Base-by-base conservation (phyloP, 169 alveolate species). In the Theileria orientalis region DNA sequence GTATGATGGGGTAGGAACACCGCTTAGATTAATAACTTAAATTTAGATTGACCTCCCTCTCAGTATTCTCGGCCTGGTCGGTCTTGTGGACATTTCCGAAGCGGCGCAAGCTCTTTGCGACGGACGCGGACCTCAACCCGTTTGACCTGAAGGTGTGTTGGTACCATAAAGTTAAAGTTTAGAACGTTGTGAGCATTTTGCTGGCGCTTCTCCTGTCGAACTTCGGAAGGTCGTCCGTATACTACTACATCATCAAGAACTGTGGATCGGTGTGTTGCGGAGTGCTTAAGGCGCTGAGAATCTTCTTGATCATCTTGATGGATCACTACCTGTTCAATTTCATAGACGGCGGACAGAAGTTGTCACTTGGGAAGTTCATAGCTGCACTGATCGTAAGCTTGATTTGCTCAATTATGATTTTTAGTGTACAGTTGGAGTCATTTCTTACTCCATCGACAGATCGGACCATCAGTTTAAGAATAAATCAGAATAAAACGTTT, bases 201-300 rank as follows among this genome's bases (percentile, higher is more conserved):
- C n/a, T 37, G 30, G 21, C 29, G 29, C 88, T 80, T 8, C 70
- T 80, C 67, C 35, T 80, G 25, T 72, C 88, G 23, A 80, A 80
- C 46, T 74, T 80, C 77, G 68, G 64, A 42, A 21, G 88, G 19
- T 80, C 88, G 44, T 80, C 88, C 3, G 88, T 80, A 11, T 80
- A 80, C 42, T 80, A 72, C 51, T 64, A 72, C 42, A 70, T 80
- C 85, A 46, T 80, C 42, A 80, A 80, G 62, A 66, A 72, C 27
- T 76, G 77, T 6, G 88, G 88, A 0, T 80, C 88, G 16, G 74
- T 80, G 6, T 57, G 83, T 49, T 72, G 84, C 40, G 88, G 88
- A 14, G 84, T 80, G 33, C 72, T 80, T 23, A 80, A 80, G 88
- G 88, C 88, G 11, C 25, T 80, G 23, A 63, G 88, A 32, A 80